Evolutionary conservation across 495 filamentous ascomycete species (phyloP).

Genomic region (Glonium stellatum): DNA sequence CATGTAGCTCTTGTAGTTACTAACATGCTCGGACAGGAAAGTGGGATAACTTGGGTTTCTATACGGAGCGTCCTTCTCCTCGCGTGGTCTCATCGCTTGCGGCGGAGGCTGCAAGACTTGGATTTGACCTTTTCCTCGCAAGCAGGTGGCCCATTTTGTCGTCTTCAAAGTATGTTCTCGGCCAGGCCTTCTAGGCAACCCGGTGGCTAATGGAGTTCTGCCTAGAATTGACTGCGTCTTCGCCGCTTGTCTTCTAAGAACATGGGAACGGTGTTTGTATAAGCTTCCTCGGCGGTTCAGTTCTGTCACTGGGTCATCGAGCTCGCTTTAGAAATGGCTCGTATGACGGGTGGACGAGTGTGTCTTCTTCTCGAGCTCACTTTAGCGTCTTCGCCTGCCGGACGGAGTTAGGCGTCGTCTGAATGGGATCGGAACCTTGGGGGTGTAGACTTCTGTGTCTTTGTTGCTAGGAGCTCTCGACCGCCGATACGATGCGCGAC

Average conservation of each 20-base stretch:
- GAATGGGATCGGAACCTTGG: neutral
- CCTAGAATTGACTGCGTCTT: constrained; percentile 4
- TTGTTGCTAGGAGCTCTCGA: neutral
- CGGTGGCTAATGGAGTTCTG: too few relatives aligned
- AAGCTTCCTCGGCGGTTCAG: too few relatives aligned
- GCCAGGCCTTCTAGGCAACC: constrained; percentile 3
- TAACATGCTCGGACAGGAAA: neutral
- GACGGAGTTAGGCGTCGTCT: neutral
- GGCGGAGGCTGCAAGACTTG: constrained; percentile 9
- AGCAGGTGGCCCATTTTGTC: constrained; percentile 7
- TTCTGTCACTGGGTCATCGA: neutral
- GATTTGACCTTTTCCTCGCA: constrained; percentile 5
- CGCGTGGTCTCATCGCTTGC: constrained; percentile 28
- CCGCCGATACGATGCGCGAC: neutral
- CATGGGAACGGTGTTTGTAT: neutral
- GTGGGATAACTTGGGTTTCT: constrained; percentile 12
- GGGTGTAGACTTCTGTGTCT: neutral
- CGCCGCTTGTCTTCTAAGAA: constrained; percentile 3
- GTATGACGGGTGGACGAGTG: neutral
- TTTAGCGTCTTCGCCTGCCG: neutral
- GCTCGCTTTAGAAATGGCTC: neutral
- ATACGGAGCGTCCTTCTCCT: constrained; percentile 39
- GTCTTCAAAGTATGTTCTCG: constrained; percentile 9
- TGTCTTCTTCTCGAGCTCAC: neutral
- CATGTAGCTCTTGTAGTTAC: neutral